A percentile compares a stretch with the other conserved stretches of the same genome.
Conservation (phyloP, 108 stramenopile species). For the Discostella pseudostelligera region DNA sequence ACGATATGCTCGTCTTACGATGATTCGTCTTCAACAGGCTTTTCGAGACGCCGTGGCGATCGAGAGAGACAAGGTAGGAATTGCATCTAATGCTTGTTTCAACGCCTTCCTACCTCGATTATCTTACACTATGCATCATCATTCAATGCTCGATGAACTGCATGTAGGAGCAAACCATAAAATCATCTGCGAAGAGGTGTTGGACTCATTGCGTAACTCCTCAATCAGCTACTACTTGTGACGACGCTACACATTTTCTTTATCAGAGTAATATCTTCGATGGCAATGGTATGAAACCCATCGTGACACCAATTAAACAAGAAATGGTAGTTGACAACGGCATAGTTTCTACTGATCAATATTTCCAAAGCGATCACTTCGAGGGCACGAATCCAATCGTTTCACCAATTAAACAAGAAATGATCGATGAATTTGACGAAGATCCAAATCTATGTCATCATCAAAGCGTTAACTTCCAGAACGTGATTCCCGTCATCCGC, state of each 20-base stretch:
- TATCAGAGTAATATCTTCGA: too few relatives aligned
- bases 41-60: constrained; percentile 73
- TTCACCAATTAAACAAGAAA: not conserved
- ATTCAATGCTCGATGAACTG: not conserved
- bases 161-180: too few relatives aligned
- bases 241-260: too few relatives aligned
- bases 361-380: not conserved
- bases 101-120: not conserved
- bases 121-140: not conserved
- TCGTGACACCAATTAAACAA: constrained; percentile 2
- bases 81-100: not conserved
- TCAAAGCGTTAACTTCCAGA: too few relatives aligned
- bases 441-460: too few relatives aligned
- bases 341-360: too few relatives aligned
- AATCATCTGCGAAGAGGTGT: too few relatives aligned
- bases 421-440: too few relatives aligned
- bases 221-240: too few relatives aligned
- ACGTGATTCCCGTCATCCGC: too few relatives aligned
- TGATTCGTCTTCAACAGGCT: constrained; percentile 2
- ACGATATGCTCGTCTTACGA: not conserved
- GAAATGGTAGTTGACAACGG: not conserved
- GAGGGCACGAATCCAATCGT: not conserved
- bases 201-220: too few relatives aligned
- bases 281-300: not conserved
- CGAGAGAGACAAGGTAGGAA: constrained; percentile 4